Evolutionary conservation across 257 asterid species (phyloP), one percentile per base, ranked within the genome.

Genomic region (Solanum arcanum): DNA sequence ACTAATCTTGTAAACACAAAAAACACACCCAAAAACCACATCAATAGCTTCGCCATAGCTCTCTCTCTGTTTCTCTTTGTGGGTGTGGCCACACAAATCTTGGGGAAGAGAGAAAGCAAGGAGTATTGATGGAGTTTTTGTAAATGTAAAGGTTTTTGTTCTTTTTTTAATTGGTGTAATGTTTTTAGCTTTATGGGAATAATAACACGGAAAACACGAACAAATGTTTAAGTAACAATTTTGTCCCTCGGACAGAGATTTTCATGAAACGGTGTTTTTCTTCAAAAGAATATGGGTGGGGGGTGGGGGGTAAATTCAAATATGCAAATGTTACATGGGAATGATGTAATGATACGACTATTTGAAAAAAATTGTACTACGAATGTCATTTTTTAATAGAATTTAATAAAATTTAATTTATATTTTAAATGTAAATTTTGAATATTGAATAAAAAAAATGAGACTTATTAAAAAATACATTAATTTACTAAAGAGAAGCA

Each of bases 21-120:
- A 89, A 91, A 13, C n/a, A 49, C 81, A 72, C 87, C 89, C 94
- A 93, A 91, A 74, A 92, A 89, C 39, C 90, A 92, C 90, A 88
- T 86, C 23, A 87, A 52, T 66, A 62, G 86, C 87, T 86, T 86
- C 92, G 84, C 90, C 95, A 91, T 91, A 46, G 60, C 87, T 86
- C 83, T 49, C 76, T 69, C 31, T 72, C 76, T 49, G 83, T 42
- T 86, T 84, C 78, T 46, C 59, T 49, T 46, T 49, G 8, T 15
- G 59, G 75, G 83, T 86, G 86, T 75, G 52, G 80, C 84, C 37
- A 85, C 86, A 83, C 86, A 86, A 90, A 81, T 64, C 87, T 89
- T 87, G 77, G 64, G 83, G 21, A 69, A 25, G 29, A 44, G 64
- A 64, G 81, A 85, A 82, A 85, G 29, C 20, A 42, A 41, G 64